These are phyloP conservation scores for Nicotiana benthamiana DNA, from an alignment of 257 asterid species.

Conservation along the genomic window DNA sequence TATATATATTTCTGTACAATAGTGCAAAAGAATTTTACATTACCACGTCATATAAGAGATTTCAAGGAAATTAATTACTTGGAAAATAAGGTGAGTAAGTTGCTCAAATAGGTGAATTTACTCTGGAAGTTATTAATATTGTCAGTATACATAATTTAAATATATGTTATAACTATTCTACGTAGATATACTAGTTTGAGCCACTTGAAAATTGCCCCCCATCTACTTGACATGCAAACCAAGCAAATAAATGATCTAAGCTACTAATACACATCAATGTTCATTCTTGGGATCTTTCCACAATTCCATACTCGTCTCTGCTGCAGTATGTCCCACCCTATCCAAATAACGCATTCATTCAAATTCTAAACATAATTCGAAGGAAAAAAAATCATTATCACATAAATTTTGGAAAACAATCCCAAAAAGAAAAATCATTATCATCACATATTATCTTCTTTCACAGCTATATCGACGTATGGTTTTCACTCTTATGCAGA, in stretches of 20 bases:
- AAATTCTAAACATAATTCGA: not conserved
- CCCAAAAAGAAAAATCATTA: not conserved
- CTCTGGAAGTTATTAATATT: not conserved
- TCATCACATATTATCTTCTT: not conserved
- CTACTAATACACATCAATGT: constrained; percentile 25
- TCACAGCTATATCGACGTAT: not conserved
- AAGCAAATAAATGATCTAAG: constrained; percentile 45
- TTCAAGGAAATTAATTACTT: not conserved
- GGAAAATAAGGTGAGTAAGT: not conserved
- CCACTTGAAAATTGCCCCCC: constrained; percentile 55
- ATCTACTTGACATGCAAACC: constrained; percentile 53
- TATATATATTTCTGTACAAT: no score
- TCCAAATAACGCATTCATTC: constrained; percentile 14
- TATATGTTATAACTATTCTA: no score
- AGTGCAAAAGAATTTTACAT: no score
- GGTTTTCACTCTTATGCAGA: not conserved
- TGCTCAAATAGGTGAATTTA: not conserved
- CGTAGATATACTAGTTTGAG: constrained; percentile 4
- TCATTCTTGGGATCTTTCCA: constrained; percentile 27
- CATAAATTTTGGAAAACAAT: no score
- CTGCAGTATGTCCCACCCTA: constrained; percentile 33
- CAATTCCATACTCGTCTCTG: constrained; percentile 19
- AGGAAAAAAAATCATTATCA: no score
- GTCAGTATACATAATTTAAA: not conserved
- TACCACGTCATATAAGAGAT: not conserved